Evolutionary conservation across 2,329 filamentous ascomycete genomes (phyloP), one percentile per base, ranked within the genome.

Genomic region (Botryotinia convoluta): DNA sequence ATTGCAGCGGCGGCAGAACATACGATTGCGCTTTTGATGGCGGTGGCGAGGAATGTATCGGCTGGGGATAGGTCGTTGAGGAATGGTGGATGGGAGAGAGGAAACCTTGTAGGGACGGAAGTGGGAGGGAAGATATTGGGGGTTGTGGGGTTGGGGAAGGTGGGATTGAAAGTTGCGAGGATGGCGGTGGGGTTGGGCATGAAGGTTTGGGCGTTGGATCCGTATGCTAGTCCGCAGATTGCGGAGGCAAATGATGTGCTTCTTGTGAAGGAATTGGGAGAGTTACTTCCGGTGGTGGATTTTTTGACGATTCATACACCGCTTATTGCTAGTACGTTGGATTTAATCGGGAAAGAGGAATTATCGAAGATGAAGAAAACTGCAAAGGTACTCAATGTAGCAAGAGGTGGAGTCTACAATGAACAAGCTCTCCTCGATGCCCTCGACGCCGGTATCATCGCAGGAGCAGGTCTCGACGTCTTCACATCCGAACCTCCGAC

Each of bases 301-400:
- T 95, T 95, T 79, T 80, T 96, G 74, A 95, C 93, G 0, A 90
- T 95, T 16, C 93, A 96, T 79, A 95, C 92, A 0, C 93, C 93
- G 0, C 85, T 96, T 72, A 88, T 95, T 74, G 92, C 92, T 9
- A 92, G 90, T 9, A 96, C 93, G 0, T 86, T 91, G 73, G 92
- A 93, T 72, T 87, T 96, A 82, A 88, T 96, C 35, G 88, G 90
- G 1, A 88, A 88, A 62, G 82, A 85, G 0, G 92, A 95, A 81
- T 82, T 95, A 14, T 84, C 84, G 35, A 85, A 84, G 14, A 95
- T 96, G 92, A 94, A 93, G 80, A 85, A 84, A 29, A 91, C 91
- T 14, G 90, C 92, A 0, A 86, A 92, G 5, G 89, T 95, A 10
- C 85, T 96, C 71, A 96, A 96, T 75, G 92, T 95, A 0, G 93